Conservation (phyloP, 1,139 yeast species). For the Magnusiomyces tetraspermus region DNA sequence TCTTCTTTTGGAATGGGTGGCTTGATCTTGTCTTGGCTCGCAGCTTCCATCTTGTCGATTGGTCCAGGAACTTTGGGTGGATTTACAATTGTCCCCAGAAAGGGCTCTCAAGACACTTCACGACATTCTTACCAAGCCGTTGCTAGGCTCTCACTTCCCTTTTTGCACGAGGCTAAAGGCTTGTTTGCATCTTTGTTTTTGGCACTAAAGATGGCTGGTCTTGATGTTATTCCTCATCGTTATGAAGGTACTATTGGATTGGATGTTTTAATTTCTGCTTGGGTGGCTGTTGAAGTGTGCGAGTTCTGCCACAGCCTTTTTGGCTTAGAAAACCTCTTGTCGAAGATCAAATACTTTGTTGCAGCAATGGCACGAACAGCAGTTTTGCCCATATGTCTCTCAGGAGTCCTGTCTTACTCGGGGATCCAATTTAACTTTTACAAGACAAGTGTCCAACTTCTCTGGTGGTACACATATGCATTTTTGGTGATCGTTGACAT, state of each 20-base stretch:
- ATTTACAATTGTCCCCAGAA: not conserved
- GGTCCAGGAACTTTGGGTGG: not conserved
- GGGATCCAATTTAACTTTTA: not conserved
- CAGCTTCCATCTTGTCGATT: not conserved
- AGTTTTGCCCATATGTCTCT: not conserved
- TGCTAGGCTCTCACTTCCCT: not conserved
- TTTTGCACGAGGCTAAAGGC: not conserved
- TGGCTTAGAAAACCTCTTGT: no score
- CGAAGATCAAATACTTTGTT: not conserved
- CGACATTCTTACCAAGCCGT: not conserved
- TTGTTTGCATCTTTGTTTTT: not conserved
- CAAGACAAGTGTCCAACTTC: not conserved
- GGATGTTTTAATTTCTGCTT: not conserved
- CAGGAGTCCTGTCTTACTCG: not conserved
- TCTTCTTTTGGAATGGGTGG: not conserved
- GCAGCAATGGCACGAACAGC: not conserved
- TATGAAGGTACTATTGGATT: not conserved
- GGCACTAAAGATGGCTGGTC: not conserved
- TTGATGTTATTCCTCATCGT: not conserved
- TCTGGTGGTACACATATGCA: not conserved
- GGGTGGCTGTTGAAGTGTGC: not conserved
- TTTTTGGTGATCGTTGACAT: no score
- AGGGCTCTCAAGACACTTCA: not conserved
- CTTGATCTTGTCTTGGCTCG: not conserved
- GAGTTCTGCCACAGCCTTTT: not conserved